Conservation (phyloP, 1,139 yeast genomes). For the Debaryomyces singareniensis region DNA sequence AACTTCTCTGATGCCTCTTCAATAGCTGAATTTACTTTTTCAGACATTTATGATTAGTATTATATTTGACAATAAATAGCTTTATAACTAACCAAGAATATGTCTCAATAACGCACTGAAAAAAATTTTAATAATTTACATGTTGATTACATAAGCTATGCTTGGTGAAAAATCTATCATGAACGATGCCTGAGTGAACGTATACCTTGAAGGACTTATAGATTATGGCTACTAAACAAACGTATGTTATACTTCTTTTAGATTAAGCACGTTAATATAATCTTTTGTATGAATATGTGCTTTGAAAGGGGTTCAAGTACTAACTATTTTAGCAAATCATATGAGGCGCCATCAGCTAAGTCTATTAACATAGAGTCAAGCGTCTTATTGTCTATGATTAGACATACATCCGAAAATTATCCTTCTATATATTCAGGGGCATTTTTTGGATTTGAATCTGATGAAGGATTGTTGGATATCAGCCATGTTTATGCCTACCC, state of each 20-base stretch:
- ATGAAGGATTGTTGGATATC: slow-evolving; percentile 41
- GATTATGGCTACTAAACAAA: slow-evolving; percentile 18
- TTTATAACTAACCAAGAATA: too few relatives aligned
- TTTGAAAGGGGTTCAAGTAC: too few relatives aligned
- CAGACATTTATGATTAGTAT: slow-evolving; percentile 27
- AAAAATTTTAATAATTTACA: neutral
- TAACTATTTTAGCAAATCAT: slow-evolving; percentile 16
- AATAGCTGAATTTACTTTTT: slow-evolving; percentile 23
- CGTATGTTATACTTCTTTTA: too few relatives aligned
- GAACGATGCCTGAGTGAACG: too few relatives aligned
- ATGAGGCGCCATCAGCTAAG: slow-evolving; percentile 37
- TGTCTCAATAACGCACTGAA: neutral
- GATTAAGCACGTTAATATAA: too few relatives aligned
- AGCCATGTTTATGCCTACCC: slow-evolving; percentile 66
- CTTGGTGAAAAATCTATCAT: too few relatives aligned
- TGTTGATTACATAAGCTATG: too few relatives aligned
- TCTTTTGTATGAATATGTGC: too few relatives aligned
- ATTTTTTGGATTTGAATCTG: slow-evolving; percentile 68
- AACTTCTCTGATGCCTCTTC: slow-evolving; percentile 70
- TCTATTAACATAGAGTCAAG: slow-evolving; percentile 47
- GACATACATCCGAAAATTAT: slow-evolving; percentile 65
- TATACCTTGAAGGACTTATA: too few relatives aligned
- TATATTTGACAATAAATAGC: too few relatives aligned
- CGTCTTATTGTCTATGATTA: slow-evolving; percentile 64
- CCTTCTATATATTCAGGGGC: slow-evolving; percentile 73